phyloP scores from a whole-genome alignment of 345 rosid species.

The Salix caprea region DNA sequence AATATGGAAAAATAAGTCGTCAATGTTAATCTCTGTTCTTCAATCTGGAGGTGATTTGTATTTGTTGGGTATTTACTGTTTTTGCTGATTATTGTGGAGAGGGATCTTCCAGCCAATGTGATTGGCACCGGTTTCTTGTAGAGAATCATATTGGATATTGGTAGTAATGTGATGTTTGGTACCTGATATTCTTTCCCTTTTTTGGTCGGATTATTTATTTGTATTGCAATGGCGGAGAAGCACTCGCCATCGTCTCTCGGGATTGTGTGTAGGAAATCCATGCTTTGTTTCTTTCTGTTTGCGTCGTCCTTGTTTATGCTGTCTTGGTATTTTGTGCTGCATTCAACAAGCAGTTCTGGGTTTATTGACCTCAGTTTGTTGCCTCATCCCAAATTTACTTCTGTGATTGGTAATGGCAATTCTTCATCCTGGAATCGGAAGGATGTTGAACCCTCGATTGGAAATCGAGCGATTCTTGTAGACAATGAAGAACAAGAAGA shows the following conservation, averaged over 20 bases:
- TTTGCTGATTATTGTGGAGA: not conserved
- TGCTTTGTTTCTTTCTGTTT: slow-evolving; percentile 43
- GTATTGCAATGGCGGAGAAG: slow-evolving; percentile 55
- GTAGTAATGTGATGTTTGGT: not conserved
- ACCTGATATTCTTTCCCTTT: not conserved
- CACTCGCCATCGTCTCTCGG: slow-evolving; percentile 29
- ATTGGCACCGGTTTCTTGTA: not conserved
- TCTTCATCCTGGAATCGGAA: slow-evolving; percentile 7
- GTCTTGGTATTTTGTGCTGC: slow-evolving; percentile 75
- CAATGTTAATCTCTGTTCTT: not conserved
- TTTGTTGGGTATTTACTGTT: not conserved
- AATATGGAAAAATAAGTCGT: not conserved
- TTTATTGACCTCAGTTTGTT: slow-evolving; percentile 34
- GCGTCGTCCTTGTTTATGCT: slow-evolving; percentile 41
- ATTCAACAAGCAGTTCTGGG: slow-evolving; percentile 42
- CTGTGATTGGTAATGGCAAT: slow-evolving; percentile 27
- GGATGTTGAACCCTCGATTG: slow-evolving; percentile 22
- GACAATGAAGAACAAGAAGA: slow-evolving; percentile 26
- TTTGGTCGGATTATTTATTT: not conserved
- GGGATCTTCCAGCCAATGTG: not conserved
- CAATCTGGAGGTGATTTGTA: not conserved
- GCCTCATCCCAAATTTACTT: slow-evolving; percentile 22
- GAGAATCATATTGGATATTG: not conserved
- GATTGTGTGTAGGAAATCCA: slow-evolving; percentile 36
- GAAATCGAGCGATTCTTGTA: slow-evolving; percentile 24